These are phyloP conservation scores for Talaromyces rugulosus DNA, from an alignment of 2,329 filamentous ascomycete species.

Conservation along the genomic window DNA sequence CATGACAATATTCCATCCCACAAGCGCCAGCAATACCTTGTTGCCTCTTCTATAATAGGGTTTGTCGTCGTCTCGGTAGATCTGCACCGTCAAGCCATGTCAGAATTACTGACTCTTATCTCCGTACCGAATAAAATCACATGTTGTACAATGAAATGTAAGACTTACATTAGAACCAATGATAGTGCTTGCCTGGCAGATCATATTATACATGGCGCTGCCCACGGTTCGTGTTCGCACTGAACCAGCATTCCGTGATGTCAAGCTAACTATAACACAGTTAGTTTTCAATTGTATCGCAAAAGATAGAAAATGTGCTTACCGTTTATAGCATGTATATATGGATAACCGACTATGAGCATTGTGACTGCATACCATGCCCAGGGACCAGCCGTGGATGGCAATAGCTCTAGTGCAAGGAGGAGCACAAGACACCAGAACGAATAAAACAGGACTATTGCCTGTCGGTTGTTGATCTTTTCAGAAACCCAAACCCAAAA, in stretches of 20 bases:
- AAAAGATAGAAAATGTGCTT: too few species aligned
- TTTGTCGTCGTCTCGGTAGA: slow-evolving; percentile 52
- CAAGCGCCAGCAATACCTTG: slow-evolving; percentile 52
- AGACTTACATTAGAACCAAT: slow-evolving; percentile 26
- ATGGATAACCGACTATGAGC: slow-evolving; percentile 53
- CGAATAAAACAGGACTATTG: slow-evolving; percentile 51
- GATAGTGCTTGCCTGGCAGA: slow-evolving; percentile 39
- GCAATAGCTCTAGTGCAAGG: slow-evolving; percentile 49
- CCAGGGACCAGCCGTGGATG: slow-evolving; percentile 49
- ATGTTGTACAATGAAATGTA: not conserved
- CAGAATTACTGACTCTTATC: not conserved
- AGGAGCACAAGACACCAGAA: slow-evolving; percentile 51
- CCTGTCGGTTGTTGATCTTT: slow-evolving; percentile 51
- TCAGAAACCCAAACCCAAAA: slow-evolving; percentile 52
- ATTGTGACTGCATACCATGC: slow-evolving; percentile 48
- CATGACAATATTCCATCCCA: slow-evolving; percentile 45
- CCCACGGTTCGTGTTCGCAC: slow-evolving; percentile 41
- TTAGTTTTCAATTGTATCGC: too few species aligned
- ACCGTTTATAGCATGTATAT: slow-evolving; percentile 46
- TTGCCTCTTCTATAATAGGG: slow-evolving; percentile 58
- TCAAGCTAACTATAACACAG: slow-evolving; percentile 42
- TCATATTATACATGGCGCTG: slow-evolving; percentile 44
- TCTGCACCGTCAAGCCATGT: slow-evolving; percentile 26
- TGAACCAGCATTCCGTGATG: slow-evolving; percentile 39
- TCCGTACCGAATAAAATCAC: not conserved